phyloP scores from a whole-genome alignment of 2,329 filamentous ascomycete genomes.

The Didymella segeticola region DNA sequence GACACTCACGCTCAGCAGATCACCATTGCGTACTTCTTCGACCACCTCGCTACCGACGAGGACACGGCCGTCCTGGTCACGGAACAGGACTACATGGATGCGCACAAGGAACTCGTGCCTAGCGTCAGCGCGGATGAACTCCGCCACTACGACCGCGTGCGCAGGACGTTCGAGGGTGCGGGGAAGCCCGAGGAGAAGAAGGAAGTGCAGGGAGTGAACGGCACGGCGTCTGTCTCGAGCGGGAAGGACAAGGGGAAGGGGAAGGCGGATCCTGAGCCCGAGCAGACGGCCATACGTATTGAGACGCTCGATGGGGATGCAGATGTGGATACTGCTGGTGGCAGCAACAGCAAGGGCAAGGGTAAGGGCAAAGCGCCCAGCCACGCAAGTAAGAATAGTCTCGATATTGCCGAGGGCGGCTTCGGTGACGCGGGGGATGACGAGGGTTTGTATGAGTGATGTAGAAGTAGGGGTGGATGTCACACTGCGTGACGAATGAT shows the following conservation, averaged over 20 bases:
- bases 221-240: background rate
- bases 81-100: constrained; percentile 84
- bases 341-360: constrained; percentile 5
- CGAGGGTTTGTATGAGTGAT: constrained; percentile 53
- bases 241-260: constrained; percentile 48
- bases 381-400: constrained; percentile 43
- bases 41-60: constrained; percentile 82
- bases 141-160: constrained; percentile 85
- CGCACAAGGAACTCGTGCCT: constrained; percentile 85
- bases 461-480: too few species aligned
- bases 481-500: too few species aligned
- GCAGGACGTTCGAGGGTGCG: constrained; percentile 79
- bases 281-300: constrained; percentile 51
- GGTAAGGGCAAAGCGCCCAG: constrained; percentile 47
- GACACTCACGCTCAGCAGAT: constrained; percentile 58
- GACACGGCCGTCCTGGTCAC: constrained; percentile 88
- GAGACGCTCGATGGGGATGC: constrained; percentile 35
- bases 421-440: constrained; percentile 51
- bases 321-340: constrained; percentile 1
- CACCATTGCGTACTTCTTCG: constrained; percentile 93
- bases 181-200: constrained; percentile 54
- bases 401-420: constrained; percentile 45
- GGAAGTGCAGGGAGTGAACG: background rate
- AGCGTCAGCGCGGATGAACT: constrained; percentile 93
- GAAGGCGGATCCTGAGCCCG: constrained; percentile 39